Percentiles rank a stretch among this genome's conserved stretches.
Evolutionary conservation across 495 filamentous ascomycete genomes (phyloP).

Genomic region (Oidiodendron maius): DNA sequence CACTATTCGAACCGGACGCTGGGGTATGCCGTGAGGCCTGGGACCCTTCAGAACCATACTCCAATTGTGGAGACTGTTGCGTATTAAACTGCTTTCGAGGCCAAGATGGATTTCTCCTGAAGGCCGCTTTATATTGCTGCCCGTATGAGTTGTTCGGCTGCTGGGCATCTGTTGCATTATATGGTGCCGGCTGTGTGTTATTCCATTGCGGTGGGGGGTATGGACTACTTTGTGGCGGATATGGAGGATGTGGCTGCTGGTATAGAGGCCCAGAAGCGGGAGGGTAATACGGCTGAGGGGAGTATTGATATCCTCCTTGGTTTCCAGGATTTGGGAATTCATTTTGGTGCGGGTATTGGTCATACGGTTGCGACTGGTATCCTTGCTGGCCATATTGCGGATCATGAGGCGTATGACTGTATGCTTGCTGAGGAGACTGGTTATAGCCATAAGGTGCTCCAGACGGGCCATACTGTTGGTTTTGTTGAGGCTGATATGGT

Average conservation of each 20-base stretch:
- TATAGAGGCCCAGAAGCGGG: slow-evolving; percentile 6
- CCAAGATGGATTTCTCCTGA: slow-evolving; percentile 2
- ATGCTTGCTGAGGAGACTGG: slow-evolving; percentile 10
- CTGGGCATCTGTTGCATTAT: slow-evolving; percentile 1
- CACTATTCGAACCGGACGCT: not conserved
- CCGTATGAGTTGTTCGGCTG: not conserved
- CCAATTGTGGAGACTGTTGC: slow-evolving; percentile 9
- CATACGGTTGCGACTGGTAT: slow-evolving; percentile 18
- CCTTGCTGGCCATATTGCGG: slow-evolving; percentile 23
- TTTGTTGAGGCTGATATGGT: slow-evolving; percentile 24
- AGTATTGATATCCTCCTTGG: too few relatives aligned
- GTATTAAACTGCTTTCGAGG: slow-evolving; percentile 10
- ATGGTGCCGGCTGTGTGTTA: not conserved
- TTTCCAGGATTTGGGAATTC: slow-evolving; percentile 22
- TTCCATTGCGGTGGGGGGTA: slow-evolving; percentile 13
- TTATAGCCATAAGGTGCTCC: slow-evolving; percentile 16
- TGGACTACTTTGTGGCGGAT: slow-evolving; percentile 7
- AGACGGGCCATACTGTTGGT: slow-evolving; percentile 21
- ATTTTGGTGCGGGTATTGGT: slow-evolving; percentile 17
- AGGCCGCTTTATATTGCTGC: slow-evolving; percentile 3
- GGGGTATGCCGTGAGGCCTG: slow-evolving; percentile 9
- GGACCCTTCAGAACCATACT: slow-evolving; percentile 6
- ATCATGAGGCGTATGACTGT: slow-evolving; percentile 18
- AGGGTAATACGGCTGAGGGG: too few relatives aligned
- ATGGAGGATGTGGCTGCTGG: slow-evolving; percentile 7